phyloP scores from a whole-genome alignment of 257 asterid genomes.

The Scutellaria minor region DNA sequence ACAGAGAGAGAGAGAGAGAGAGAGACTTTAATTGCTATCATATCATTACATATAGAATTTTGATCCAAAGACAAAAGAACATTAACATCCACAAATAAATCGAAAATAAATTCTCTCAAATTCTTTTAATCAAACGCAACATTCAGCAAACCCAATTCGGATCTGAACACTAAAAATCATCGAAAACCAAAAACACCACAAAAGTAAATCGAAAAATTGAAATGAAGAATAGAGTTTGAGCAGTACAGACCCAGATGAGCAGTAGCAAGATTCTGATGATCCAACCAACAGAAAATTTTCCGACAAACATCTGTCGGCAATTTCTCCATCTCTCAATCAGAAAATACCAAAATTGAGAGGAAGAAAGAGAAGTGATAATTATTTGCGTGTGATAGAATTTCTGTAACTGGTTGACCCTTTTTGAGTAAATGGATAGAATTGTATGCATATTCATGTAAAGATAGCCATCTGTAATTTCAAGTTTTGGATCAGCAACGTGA shows the following conservation, averaged over 20 bases:
- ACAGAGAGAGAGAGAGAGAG: no score
- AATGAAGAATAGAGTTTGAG: conserved; percentile 7
- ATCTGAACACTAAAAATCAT: conserved; percentile 34
- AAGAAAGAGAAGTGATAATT: no score
- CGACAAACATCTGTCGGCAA: conserved; percentile 70
- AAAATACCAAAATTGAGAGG: background rate
- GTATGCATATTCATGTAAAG: background rate
- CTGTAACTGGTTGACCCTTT: no score
- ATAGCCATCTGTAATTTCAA: conserved; percentile 20
- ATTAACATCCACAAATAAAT: background rate
- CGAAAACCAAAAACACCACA: conserved; percentile 17
- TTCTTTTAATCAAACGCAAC: no score
- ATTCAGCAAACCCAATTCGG: conserved; percentile 33
- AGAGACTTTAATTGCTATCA: no score
- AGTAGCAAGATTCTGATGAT: conserved; percentile 82
- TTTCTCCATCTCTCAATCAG: conserved; percentile 52
- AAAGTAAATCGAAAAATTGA: conserved; percentile 17
- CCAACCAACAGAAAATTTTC: conserved; percentile 62
- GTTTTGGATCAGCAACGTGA: conserved; percentile 29
- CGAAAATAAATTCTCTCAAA: background rate
- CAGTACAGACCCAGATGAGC: conserved; percentile 66
- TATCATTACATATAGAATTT: background rate
- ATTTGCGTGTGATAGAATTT: no score
- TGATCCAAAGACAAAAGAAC: background rate
- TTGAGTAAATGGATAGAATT: background rate